Conservation (phyloP, 2,329 filamentous ascomycete species). For the Fusarium bactridioides region DNA sequence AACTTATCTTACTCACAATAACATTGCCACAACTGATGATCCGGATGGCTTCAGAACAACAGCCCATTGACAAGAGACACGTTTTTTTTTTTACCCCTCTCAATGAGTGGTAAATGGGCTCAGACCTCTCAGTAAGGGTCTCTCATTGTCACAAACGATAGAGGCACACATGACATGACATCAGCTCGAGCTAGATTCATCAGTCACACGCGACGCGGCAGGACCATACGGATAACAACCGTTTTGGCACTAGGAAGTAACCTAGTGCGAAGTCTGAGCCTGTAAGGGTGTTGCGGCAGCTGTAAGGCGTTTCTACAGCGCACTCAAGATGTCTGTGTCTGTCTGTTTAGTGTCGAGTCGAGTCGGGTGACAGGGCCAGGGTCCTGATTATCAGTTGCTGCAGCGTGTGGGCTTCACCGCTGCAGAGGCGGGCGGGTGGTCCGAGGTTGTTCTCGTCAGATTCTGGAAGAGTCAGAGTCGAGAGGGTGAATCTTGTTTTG, state of each 20-base stretch:
- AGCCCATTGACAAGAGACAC: conserved; percentile 17
- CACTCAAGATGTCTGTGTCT: background rate
- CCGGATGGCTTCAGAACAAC: conserved; percentile 7
- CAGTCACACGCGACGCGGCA: conserved; percentile 15
- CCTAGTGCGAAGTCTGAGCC: background rate
- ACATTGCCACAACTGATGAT: background rate
- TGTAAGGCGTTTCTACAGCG: background rate
- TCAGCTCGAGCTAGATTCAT: conserved; percentile 17
- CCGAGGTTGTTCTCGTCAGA: conserved; percentile 17
- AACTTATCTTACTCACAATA: background rate
- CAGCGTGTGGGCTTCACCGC: conserved; percentile 22
- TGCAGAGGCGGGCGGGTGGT: conserved; percentile 17
- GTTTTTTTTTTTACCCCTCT: conserved; percentile 1
- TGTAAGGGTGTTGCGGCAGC: conserved; percentile 2
- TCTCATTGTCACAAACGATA: conserved; percentile 1
- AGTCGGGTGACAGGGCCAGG: background rate
- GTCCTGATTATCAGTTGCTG: conserved; percentile 9
- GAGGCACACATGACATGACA: conserved; percentile 29
- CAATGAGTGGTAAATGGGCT: background rate
- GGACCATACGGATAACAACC: conserved; percentile 22
- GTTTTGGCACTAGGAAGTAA: conserved; percentile 11
- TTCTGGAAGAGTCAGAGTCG: conserved; percentile 16
- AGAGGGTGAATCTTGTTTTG: conserved; percentile 25
- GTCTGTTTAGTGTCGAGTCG: too few relatives aligned
- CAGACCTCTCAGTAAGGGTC: conserved; percentile 11